phyloP scores from a whole-genome alignment of 345 rosid species.

The Eucalyptus erythrocorys region DNA sequence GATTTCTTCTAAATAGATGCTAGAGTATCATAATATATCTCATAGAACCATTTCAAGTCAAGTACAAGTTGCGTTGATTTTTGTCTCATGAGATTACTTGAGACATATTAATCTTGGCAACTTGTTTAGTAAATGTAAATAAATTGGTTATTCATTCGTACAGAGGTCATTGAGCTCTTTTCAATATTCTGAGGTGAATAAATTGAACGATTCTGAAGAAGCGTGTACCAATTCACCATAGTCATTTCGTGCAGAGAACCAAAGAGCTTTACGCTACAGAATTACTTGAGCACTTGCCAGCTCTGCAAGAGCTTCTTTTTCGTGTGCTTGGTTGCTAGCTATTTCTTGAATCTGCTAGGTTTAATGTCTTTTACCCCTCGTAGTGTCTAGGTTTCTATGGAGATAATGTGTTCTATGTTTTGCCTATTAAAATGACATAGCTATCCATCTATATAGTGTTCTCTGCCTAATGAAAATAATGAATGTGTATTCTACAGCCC shows the following conservation, averaged over 20 bases:
- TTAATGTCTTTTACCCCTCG: background rate
- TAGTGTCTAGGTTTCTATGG: background rate
- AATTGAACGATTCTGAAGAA: too few relatives aligned
- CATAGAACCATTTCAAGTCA: too few relatives aligned
- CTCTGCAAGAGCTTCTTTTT: constrained; percentile 84
- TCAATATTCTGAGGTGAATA: too few relatives aligned
- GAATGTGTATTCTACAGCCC: constrained; percentile 45
- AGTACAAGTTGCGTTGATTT: too few relatives aligned
- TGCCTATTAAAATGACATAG: background rate
- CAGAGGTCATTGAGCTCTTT: too few relatives aligned
- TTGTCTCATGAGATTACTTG: too few relatives aligned
- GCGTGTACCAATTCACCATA: too few relatives aligned
- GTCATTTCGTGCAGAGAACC: constrained; percentile 36
- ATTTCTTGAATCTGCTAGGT: background rate
- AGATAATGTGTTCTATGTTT: background rate
- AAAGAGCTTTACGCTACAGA: constrained; percentile 82
- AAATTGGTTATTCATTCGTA: too few relatives aligned
- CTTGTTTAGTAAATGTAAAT: too few relatives aligned
- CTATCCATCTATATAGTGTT: background rate
- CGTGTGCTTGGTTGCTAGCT: constrained; percentile 91
- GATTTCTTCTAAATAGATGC: too few relatives aligned
- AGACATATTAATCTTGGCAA: too few relatives aligned
- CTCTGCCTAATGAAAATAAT: background rate
- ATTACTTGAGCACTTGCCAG: constrained; percentile 80
- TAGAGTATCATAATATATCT: too few relatives aligned